phyloP scores from a whole-genome alignment of 768 basidiomycete species.

The Trametes punicea region DNA sequence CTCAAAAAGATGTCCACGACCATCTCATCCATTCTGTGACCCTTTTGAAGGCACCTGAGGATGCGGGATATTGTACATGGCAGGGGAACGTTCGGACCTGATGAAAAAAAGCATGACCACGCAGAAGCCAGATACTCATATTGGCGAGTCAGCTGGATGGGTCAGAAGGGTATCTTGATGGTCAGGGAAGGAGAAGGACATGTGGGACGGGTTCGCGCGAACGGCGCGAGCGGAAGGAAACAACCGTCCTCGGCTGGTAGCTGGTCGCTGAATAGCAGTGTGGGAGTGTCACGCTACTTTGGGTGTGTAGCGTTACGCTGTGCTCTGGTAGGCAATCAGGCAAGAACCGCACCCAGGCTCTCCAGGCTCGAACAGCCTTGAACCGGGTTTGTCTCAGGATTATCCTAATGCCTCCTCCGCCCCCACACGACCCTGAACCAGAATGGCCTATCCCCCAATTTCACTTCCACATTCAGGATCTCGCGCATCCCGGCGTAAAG shows the following conservation, averaged over 20 bases:
- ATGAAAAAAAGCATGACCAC: neutral
- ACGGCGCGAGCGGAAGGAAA: constrained; percentile 5
- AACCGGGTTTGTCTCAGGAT: neutral
- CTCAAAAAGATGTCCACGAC: neutral
- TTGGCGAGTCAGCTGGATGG: constrained; percentile 7
- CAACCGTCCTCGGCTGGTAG: no score
- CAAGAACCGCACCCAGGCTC: neutral
- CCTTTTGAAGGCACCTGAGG: neutral
- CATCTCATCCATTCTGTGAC: neutral
- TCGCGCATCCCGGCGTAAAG: constrained; percentile 53
- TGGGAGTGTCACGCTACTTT: neutral
- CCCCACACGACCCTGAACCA: constrained; percentile 24
- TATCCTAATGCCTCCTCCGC: constrained; percentile 25
- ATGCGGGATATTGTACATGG: neutral
- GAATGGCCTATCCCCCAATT: constrained; percentile 57
- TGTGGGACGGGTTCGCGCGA: neutral
- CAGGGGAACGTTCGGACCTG: constrained; percentile 5
- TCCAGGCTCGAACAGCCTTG: neutral
- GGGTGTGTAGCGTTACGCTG: neutral
- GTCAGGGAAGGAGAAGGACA: neutral
- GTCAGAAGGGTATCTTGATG: constrained; percentile 8
- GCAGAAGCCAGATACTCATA: neutral
- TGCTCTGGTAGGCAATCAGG: neutral
- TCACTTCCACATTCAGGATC: constrained; percentile 52
- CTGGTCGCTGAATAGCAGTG: no score